These are phyloP conservation scores for Aurifilum marmelostoma DNA, from an alignment of 2,329 filamentous ascomycete genomes.

Conservation along the genomic window DNA sequence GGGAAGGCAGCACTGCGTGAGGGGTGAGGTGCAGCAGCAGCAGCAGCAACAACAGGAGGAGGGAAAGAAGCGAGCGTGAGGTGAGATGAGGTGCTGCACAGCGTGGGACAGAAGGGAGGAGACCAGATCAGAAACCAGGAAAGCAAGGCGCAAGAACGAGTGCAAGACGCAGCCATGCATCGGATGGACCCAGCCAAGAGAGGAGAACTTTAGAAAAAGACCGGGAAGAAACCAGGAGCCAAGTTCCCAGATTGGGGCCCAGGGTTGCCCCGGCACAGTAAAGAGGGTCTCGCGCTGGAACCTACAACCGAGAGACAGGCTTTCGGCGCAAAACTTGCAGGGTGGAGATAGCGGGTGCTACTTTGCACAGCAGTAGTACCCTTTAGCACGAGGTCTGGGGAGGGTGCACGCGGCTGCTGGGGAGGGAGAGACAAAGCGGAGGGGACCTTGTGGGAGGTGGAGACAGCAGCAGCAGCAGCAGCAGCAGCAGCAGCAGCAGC, in stretches of 20 bases:
- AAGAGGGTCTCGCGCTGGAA: slow-evolving; percentile 23
- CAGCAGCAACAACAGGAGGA: not conserved
- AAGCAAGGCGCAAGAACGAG: slow-evolving; percentile 1
- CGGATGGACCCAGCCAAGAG: slow-evolving; percentile 3
- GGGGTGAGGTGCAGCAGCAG: not conserved
- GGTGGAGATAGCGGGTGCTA: slow-evolving; percentile 9
- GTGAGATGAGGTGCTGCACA: not conserved
- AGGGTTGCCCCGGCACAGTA: slow-evolving; percentile 17
- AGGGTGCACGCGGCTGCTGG: not conserved
- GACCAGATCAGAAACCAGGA: not conserved
- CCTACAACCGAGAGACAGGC: slow-evolving; percentile 20
- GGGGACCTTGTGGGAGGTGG: not conserved
- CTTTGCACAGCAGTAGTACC: not conserved
- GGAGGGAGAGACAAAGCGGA: not conserved
- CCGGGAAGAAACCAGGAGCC: not conserved
- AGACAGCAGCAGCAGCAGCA: not conserved
- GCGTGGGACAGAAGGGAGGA: not conserved
- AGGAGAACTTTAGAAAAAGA: not conserved
- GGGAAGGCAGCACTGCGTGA: not conserved
- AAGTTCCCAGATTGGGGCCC: not conserved
- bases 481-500: not conserved
- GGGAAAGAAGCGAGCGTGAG: not conserved
- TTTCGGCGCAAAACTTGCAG: slow-evolving; percentile 2
- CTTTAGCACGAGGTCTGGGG: not conserved
- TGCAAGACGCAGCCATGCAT: slow-evolving; percentile 6